Base-by-base conservation (phyloP, 2,329 filamentous ascomycete genomes). In the Diaporthe velutina region DNA sequence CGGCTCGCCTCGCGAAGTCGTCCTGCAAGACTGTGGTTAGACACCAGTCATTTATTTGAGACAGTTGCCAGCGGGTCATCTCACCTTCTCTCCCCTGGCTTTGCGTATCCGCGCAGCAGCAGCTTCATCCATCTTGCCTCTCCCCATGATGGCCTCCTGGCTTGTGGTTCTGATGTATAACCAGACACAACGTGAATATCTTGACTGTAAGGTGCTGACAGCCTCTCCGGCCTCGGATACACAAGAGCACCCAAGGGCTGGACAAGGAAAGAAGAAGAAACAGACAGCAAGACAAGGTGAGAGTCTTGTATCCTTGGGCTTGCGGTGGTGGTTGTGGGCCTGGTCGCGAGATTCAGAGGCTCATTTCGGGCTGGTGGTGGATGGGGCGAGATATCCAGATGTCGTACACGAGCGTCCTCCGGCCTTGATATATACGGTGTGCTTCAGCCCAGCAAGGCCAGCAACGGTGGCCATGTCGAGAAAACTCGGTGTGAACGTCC, bases 101-200 rank as follows among this genome's bases (percentile, higher is more conserved):
- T 82, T 85, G 42, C 81, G 80, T 75, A 87, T 87, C 70, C 85
- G 81, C 64, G 83, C 83, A 3, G 83, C 85, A 7, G 84, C 83
- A 22, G 82, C 82, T 4, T 84, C 81, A 76, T 86, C 84, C 85
- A 87, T 87, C 75, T 83, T 85, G 35, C 80, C 79, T 61, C 80
- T 80, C 6, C 80, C 81, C 81, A 84, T 84, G 35, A 40, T 64
- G 68, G 38, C 22, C 42, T 52, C 45, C 28, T 30, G 48, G 70
- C 48, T n/a, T 60, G 9, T 71, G 25, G 22, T n/a, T 55, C 64
- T 28, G 64, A 67, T 38, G 57, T 50, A 45, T 35, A 35, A 40
- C 8, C 19, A 25, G 33, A 35, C 17, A 40, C 42, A 40, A 54
- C 15, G n/a, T 42, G 12, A 38, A 33, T 60, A 22, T 22, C 45